These are phyloP conservation scores for Ascochyta clinopodiicola DNA, from an alignment of 2,329 filamentous ascomycete species.

Conservation along the genomic window DNA sequence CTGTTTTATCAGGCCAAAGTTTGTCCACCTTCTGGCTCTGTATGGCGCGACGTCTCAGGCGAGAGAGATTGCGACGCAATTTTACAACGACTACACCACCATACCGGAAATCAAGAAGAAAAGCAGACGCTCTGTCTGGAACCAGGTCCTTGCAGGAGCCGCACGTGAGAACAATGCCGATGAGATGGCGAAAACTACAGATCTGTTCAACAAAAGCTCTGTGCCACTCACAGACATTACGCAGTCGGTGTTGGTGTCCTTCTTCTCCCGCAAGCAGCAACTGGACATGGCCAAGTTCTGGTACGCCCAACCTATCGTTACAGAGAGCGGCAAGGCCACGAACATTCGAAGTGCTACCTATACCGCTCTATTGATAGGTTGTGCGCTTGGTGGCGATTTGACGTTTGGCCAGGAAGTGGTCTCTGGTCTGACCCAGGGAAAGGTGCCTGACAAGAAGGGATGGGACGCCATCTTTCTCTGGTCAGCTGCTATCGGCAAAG, in stretches of 20 bases:
- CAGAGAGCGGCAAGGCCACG: conserved; percentile 12
- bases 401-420: conserved; percentile 52
- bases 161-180: conserved; percentile 64
- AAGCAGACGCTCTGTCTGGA: conserved; percentile 27
- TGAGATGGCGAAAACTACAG: conserved; percentile 64
- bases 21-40: conserved; percentile 28
- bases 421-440: conserved; percentile 43
- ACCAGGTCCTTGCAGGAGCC: conserved; percentile 64
- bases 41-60: conserved; percentile 37
- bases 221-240: conserved; percentile 48
- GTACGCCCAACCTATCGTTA: conserved; percentile 64
- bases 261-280: conserved; percentile 66
- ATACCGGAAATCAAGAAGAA: conserved; percentile 1
- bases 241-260: conserved; percentile 63
- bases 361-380: conserved; percentile 65
- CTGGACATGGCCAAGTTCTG: conserved; percentile 70
- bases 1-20: conserved; percentile 13
- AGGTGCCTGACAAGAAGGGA: conserved; percentile 55
- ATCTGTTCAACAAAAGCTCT: conserved; percentile 56
- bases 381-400: conserved; percentile 46
- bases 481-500: conserved; percentile 74
- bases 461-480: conserved; percentile 80
- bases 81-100: conserved; percentile 20
- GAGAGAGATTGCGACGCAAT: conserved; percentile 26
- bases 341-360: conserved; percentile 50